phyloP scores from a whole-genome alignment of 305 asterid species.

The Fraxinus dipetala region DNA sequence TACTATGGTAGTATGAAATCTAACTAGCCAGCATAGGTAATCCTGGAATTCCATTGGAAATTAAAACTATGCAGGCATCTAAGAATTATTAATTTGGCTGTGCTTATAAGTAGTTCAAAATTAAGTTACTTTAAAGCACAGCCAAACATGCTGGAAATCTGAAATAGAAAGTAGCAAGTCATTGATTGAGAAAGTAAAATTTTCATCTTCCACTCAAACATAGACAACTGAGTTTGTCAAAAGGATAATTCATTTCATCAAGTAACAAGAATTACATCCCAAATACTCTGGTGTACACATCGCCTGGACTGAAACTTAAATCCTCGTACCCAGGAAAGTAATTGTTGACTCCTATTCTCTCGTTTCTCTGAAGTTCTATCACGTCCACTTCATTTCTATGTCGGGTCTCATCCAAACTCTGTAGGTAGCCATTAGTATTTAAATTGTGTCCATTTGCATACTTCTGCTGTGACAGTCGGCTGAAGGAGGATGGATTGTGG shows the following conservation, averaged over 20 bases:
- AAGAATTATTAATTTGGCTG: background rate
- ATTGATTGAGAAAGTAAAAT: conserved; percentile 21
- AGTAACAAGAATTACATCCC: conserved; percentile 50
- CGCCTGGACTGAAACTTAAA: conserved; percentile 56
- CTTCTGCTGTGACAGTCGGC: conserved; percentile 48
- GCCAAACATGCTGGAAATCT: background rate
- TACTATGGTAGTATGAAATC: background rate
- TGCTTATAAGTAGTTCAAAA: background rate
- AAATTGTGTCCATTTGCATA: conserved; percentile 40
- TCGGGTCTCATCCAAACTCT: conserved; percentile 40
- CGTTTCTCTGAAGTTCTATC: conserved; percentile 52
- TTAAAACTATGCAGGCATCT: background rate
- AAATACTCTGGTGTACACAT: conserved; percentile 64
- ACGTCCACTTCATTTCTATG: conserved; percentile 42
- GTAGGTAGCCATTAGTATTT: conserved; percentile 38
- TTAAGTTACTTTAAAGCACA: background rate
- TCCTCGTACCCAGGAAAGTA: conserved; percentile 66
- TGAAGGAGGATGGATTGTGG: conserved; percentile 40
- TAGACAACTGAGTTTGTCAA: conserved; percentile 30
- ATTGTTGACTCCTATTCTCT: conserved; percentile 52
- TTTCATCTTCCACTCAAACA: conserved; percentile 30
- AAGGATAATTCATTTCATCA: conserved; percentile 22
- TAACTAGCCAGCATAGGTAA: background rate
- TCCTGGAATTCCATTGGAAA: background rate
- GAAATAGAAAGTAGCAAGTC: background rate